Conservation (phyloP, 2,329 filamentous ascomycete genomes). For the Fusarium mundagurra region DNA sequence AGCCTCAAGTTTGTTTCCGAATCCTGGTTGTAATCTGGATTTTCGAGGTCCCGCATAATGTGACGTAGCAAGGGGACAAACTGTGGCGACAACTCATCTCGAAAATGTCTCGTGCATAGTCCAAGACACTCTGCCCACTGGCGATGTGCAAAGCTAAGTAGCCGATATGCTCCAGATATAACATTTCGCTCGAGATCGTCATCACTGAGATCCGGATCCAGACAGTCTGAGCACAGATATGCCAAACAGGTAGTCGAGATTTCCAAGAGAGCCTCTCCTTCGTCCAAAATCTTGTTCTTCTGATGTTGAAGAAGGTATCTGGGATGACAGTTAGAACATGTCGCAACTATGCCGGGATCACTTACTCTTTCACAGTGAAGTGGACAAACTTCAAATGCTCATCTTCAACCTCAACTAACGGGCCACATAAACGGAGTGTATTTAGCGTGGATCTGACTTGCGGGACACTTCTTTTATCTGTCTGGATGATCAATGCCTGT, state of each 20-base stretch:
- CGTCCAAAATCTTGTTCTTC: neutral
- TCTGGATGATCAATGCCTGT: neutral
- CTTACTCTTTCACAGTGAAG: neutral
- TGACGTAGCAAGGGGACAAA: neutral
- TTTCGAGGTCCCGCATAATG: neutral
- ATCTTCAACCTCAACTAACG: neutral
- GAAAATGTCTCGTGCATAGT: neutral
- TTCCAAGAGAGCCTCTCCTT: rapidly evolving
- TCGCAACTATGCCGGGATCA: rapidly evolving
- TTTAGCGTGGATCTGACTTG: neutral
- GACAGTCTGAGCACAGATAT: neutral
- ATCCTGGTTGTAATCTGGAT: neutral
- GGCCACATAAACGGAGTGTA: neutral
- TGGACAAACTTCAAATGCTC: neutral
- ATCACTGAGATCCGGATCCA: neutral
- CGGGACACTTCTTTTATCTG: rapidly evolving
- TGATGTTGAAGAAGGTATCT: neutral
- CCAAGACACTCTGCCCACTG: neutral
- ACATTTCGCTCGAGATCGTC: neutral
- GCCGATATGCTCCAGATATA: neutral
- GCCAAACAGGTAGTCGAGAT: neutral
- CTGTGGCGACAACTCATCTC: neutral
- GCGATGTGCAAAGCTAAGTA: neutral
- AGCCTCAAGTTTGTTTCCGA: neutral
- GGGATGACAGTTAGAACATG: rapidly evolving